Conservation (phyloP, 2,329 filamentous ascomycete genomes). For the Madurella fahalii region DNA sequence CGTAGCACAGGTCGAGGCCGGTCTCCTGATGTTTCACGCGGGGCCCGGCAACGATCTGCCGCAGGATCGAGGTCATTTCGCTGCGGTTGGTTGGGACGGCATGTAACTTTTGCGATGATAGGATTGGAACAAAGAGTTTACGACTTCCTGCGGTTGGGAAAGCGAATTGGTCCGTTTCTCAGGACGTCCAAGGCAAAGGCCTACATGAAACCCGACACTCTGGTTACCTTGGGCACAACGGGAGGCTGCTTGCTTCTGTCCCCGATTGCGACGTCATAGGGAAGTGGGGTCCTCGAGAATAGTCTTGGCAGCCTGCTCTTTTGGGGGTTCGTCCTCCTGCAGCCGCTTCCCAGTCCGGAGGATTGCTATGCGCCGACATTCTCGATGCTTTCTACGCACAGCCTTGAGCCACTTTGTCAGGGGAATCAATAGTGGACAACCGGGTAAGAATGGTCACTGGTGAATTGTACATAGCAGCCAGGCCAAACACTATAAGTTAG, state of each 20-base stretch:
- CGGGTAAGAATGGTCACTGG: background rate
- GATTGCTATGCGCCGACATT: no score
- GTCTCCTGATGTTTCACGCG: slow-evolving; percentile 80
- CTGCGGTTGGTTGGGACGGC: background rate
- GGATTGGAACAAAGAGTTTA: background rate
- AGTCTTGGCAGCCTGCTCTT: background rate
- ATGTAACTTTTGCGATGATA: background rate
- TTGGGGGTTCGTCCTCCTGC: no score
- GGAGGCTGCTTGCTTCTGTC: background rate
- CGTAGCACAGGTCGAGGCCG: slow-evolving; percentile 90
- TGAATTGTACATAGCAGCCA: background rate
- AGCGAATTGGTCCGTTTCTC: no score
- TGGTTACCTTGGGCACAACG: background rate
- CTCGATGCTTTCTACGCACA: no score
- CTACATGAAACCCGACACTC: no score
- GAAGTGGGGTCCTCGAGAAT: background rate
- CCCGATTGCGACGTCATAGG: background rate
- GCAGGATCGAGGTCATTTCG: slow-evolving; percentile 69
- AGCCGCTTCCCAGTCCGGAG: no score
- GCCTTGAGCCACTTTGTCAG: no score
- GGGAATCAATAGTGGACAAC: no score
- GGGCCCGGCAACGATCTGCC: slow-evolving; percentile 87
- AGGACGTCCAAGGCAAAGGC: no score
- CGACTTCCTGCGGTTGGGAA: no score
- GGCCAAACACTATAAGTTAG: slow-evolving; percentile 1